A percentile compares a stretch with the other conserved stretches of the same genome.
Evolutionary conservation across 1,284 basidiomycete genomes (phyloP).

Genomic region (Moesziomyces globuligerus): DNA sequence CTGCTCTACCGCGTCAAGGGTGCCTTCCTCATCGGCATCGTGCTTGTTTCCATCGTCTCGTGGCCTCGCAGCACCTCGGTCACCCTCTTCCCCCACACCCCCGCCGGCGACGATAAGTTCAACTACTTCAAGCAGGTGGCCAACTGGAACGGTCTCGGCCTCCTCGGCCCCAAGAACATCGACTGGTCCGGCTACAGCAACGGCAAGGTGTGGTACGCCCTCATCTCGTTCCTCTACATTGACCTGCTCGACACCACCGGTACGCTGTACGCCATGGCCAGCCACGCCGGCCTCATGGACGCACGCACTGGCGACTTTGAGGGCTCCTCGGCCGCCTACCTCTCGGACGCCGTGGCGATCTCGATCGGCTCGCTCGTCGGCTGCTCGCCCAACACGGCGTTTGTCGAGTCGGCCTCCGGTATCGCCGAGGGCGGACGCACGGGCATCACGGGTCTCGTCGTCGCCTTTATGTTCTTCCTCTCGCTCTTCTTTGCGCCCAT

Average conservation of each 20-base stretch:
- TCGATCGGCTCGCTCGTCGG: slow-evolving; percentile 84
- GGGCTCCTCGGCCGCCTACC: slow-evolving; percentile 80
- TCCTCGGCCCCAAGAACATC: slow-evolving; percentile 72
- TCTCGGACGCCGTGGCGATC: slow-evolving; percentile 78
- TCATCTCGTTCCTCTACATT: slow-evolving; percentile 85
- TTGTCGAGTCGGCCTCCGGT: slow-evolving; percentile 77
- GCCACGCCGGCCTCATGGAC: slow-evolving; percentile 87
- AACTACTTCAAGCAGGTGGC: slow-evolving; percentile 89
- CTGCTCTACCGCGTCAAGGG: slow-evolving; percentile 88
- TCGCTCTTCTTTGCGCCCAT: slow-evolving; percentile 89
- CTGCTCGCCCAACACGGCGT: slow-evolving; percentile 86
- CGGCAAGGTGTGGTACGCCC: slow-evolving; percentile 84
- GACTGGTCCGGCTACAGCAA: slow-evolving; percentile 72
- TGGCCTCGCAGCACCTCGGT: slow-evolving; percentile 84
- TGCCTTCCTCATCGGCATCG: slow-evolving; percentile 80
- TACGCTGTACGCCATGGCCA: slow-evolving; percentile 89
- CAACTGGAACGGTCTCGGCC: slow-evolving; percentile 71
- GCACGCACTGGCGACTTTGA: slow-evolving; percentile 88
- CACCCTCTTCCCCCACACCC: slow-evolving; percentile 82
- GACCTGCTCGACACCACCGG: slow-evolving; percentile 73
- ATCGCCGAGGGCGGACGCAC: slow-evolving; percentile 84
- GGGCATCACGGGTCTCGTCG: slow-evolving; percentile 81
- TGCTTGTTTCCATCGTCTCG: slow-evolving; percentile 85
- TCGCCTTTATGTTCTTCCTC: slow-evolving; percentile 82
- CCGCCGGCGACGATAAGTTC: slow-evolving; percentile 77